Conservation (phyloP, 805 yeast species). For the Myxozyma neglecta region DNA sequence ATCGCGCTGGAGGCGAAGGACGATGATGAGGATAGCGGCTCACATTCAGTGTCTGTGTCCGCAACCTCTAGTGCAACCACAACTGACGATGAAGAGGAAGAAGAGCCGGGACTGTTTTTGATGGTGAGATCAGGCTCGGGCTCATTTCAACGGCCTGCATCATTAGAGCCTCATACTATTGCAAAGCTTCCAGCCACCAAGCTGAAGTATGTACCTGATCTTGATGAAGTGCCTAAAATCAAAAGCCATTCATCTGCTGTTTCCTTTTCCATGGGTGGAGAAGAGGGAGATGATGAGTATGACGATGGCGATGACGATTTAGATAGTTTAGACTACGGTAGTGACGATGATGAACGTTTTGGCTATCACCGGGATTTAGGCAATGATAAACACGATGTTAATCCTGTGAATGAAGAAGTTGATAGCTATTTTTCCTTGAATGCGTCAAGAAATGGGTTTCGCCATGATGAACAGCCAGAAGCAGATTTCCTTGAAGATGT, state of each 20-base stretch:
- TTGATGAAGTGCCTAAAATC: slow-evolving; percentile 4
- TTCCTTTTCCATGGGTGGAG: slow-evolving; percentile 26
- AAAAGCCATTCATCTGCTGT: slow-evolving; percentile 3
- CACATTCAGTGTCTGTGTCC: slow-evolving; percentile 2
- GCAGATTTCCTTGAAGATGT: slow-evolving; percentile 5
- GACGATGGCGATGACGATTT: slow-evolving; percentile 17
- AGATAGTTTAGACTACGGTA: not conserved
- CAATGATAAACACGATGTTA: not conserved
- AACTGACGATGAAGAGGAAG: slow-evolving; percentile 45
- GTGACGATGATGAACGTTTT: slow-evolving; percentile 1
- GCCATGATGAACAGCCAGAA: slow-evolving; percentile 5
- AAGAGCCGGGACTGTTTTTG: slow-evolving; percentile 68
- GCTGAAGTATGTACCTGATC: slow-evolving; percentile 69
- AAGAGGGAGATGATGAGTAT: slow-evolving; percentile 22
- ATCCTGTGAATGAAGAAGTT: not conserved
- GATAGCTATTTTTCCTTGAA: slow-evolving; percentile 4
- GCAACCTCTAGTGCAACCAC: slow-evolving; percentile 4
- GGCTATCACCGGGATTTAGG: slow-evolving; percentile 6
- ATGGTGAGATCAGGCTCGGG: slow-evolving; percentile 48
- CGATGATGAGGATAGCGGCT: slow-evolving; percentile 30
- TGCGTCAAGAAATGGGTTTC: not conserved
- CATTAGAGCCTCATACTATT: slow-evolving; percentile 52
- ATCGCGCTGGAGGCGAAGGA: slow-evolving; percentile 59
- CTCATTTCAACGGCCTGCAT: slow-evolving; percentile 36
- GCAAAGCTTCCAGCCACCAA: slow-evolving; percentile 84